phyloP scores from a whole-genome alignment of 768 basidiomycete genomes.

The Pulveroboletus sp. region DNA sequence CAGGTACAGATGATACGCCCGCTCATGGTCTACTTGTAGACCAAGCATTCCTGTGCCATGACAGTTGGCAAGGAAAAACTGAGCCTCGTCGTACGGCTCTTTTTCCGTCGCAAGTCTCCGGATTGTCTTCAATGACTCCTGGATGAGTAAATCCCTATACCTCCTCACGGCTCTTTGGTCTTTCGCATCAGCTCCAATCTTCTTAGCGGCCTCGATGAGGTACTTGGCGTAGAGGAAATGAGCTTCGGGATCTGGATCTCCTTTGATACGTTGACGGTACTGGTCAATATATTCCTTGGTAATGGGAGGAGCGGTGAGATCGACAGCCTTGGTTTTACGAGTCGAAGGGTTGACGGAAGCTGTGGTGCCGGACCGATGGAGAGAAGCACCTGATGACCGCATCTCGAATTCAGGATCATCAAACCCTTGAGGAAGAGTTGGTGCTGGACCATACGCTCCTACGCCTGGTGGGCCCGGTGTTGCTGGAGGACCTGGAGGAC shows the following conservation, averaged over 20 bases:
- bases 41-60: conserved; percentile 94
- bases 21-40: conserved; percentile 95
- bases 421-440: conserved; percentile 28
- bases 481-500: conserved; percentile 14
- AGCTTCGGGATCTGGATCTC: conserved; percentile 95
- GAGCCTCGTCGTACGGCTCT: conserved; percentile 90
- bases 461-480: conserved; percentile 15
- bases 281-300: conserved; percentile 97
- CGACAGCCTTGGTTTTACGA: conserved; percentile 74
- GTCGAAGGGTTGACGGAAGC: conserved; percentile 54
- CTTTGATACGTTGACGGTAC: conserved; percentile 95
- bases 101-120: conserved; percentile 90
- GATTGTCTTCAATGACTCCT: conserved; percentile 87
- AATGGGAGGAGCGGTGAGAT: conserved; percentile 78
- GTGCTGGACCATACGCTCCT: conserved; percentile 17
- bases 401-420: conserved; percentile 51
- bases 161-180: conserved; percentile 84
- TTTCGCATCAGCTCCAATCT: conserved; percentile 67
- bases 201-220: conserved; percentile 95
- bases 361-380: conserved; percentile 55
- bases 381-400: conserved; percentile 38
- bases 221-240: conserved; percentile 99
- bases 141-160: conserved; percentile 82
- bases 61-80: conserved; percentile 97
- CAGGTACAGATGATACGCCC: conserved; percentile 94